Evolutionary conservation across 2,329 filamentous ascomycete genomes (phyloP), one percentile per base, ranked within the genome.

Genomic region (Fusarium metavorans): DNA sequence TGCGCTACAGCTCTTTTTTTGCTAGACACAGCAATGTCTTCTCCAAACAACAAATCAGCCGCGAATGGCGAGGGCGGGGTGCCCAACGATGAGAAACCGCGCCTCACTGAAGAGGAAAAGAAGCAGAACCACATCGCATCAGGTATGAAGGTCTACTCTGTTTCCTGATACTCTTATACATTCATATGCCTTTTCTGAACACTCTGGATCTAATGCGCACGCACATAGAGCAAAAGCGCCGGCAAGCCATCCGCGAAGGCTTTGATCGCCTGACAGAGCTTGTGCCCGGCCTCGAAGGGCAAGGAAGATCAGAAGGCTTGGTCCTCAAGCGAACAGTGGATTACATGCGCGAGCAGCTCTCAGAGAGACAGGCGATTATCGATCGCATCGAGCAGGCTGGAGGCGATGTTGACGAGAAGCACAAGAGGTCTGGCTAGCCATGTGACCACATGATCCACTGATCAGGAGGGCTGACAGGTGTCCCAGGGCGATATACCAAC

Each of bases 191-290:
- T 35, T 18, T 11, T 14, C 5, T 6, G 14, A 23, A 18, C 6
- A 16, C 6, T 8, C 7, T 25, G 16, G 30, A 16, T 27, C 73
- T 78, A 63, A 80, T 66, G 52, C 65, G 39, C 27, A 20, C 50
- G 20, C 14, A 43, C 20, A 50, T 66, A 86, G 84, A 87, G 79
- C 81, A 87, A 76, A 86, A 88, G 74, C 81, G 85, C 41, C 81
- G 86, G 34, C 81, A 86, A 69, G 93, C 93, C 16, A 97, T 98
- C 75, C 89, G 95, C 56, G 91, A 94, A 68, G 94, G 93, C 66
- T 97, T 97, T 81, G 94, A 97, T 82, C 89, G 92, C 37, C 88
- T 98, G 30, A 94, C 94, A 18, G 90, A 92, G 63, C 88, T 97
- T 35, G 94, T 97, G 1, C 95, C 95, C 0, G 94, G 94, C 0